Percentiles rank a stretch among this genome's conserved stretches.
These are phyloP conservation scores for Chaetomiaceae sp. DNA, from an alignment of 2,329 filamentous ascomycete genomes.

Conservation along the genomic window DNA sequence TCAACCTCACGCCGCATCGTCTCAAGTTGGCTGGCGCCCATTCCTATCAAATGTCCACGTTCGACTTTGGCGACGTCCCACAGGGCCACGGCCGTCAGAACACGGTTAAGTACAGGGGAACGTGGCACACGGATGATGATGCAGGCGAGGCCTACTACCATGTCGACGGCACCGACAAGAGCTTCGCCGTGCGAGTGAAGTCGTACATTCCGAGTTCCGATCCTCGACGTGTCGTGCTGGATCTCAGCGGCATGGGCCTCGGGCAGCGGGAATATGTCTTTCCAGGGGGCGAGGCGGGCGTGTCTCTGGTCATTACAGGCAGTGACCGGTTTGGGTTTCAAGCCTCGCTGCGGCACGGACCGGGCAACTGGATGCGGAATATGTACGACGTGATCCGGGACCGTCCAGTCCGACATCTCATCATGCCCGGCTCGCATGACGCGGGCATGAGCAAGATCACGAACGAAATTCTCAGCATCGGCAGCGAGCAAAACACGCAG, in stretches of 20 bases:
- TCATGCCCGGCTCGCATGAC: slow-evolving; percentile 46
- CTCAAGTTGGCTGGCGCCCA: slow-evolving; percentile 28
- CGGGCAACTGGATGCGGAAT: slow-evolving; percentile 31
- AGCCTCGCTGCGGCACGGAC: slow-evolving; percentile 28
- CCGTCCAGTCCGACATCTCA: slow-evolving; percentile 40
- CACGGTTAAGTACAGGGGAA: slow-evolving; percentile 26
- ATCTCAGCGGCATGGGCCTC: slow-evolving; percentile 30
- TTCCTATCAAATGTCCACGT: slow-evolving; percentile 31
- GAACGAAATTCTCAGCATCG: slow-evolving; percentile 32
- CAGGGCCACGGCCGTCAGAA: slow-evolving; percentile 32
- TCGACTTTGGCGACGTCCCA: slow-evolving; percentile 32
- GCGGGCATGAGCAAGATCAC: slow-evolving; percentile 43
- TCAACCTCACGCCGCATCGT: slow-evolving; percentile 33
- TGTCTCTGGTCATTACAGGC: slow-evolving; percentile 34
- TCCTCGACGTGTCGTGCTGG: slow-evolving; percentile 28
- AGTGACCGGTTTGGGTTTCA: slow-evolving; percentile 32
- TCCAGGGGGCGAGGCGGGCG: slow-evolving; percentile 29
- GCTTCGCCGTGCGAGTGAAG: slow-evolving; percentile 29
- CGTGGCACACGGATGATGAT: slow-evolving; percentile 16
- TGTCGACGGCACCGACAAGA: slow-evolving; percentile 30
- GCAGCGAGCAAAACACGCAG: slow-evolving; percentile 38
- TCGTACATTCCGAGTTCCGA: slow-evolving; percentile 29
- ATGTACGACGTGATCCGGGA: slow-evolving; percentile 32
- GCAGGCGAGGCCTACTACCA: slow-evolving; percentile 32
- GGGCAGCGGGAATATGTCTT: slow-evolving; percentile 33